Percentiles rank a stretch among this genome's conserved stretches.
These are phyloP conservation scores for Blastobotrys peoriensis DNA, from an alignment of 805 yeast species.

Conservation along the genomic window DNA sequence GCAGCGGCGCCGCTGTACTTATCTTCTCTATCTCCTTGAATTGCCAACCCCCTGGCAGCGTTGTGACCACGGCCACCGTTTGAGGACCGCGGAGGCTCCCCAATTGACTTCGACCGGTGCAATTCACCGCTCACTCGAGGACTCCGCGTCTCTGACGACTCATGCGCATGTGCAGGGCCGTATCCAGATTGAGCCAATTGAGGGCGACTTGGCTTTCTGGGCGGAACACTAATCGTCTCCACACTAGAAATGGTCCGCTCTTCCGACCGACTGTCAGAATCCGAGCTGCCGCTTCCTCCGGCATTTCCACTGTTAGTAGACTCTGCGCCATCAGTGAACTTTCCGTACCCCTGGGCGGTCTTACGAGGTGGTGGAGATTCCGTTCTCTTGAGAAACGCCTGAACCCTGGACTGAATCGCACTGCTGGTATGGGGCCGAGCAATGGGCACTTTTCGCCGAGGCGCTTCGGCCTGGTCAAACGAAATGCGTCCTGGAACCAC, in stretches of 20 bases:
- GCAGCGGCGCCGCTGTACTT: slow-evolving; percentile 7
- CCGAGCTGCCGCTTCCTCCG: slow-evolving; percentile 1
- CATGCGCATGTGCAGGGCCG: too few species aligned
- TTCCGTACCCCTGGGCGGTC: slow-evolving; percentile 80
- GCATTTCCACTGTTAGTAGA: slow-evolving; percentile 1
- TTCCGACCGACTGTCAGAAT: background rate
- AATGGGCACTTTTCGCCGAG: background rate
- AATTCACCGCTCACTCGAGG: too few species aligned
- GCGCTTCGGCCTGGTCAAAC: background rate
- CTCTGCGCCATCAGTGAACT: slow-evolving; percentile 44
- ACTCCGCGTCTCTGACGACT: too few species aligned
- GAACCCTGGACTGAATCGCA: slow-evolving; percentile 33
- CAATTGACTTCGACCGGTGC: too few species aligned
- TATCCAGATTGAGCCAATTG: too few species aligned
- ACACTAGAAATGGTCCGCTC: background rate
- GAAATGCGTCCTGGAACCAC: background rate
- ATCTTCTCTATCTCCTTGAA: too few species aligned
- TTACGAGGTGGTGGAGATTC: slow-evolving; percentile 41
- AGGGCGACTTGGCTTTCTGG: background rate
- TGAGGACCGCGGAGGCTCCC: too few species aligned
- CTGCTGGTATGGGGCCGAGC: slow-evolving; percentile 18
- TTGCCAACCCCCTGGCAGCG: too few species aligned
- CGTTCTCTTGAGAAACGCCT: slow-evolving; percentile 25
- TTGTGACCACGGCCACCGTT: too few species aligned
- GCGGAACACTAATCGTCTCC: background rate